Conservation (phyloP, 306 rosid species). For the Vicia faba region DNA sequence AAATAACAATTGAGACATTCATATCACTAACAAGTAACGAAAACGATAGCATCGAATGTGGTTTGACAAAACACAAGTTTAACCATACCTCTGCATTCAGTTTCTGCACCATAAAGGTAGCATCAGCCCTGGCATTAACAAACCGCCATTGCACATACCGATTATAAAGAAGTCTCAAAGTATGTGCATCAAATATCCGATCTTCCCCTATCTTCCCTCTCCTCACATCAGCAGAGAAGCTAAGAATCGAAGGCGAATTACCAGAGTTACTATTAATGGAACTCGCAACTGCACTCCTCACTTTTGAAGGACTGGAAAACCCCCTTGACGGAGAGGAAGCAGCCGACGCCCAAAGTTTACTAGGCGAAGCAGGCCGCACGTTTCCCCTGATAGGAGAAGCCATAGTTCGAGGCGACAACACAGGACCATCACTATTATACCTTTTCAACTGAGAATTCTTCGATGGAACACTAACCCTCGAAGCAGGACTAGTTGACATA, state of each 20-base stretch:
- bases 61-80: slow-evolving; percentile 1
- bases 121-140: slow-evolving; percentile 95
- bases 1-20: background rate
- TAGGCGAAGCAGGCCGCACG: slow-evolving; percentile 80
- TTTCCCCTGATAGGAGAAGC: slow-evolving; percentile 82
- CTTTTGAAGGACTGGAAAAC: slow-evolving; percentile 74
- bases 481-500: slow-evolving; percentile 64
- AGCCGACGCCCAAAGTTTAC: slow-evolving; percentile 76
- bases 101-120: slow-evolving; percentile 83
- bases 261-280: slow-evolving; percentile 55
- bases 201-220: slow-evolving; percentile 97
- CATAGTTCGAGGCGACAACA: slow-evolving; percentile 69
- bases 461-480: slow-evolving; percentile 49
- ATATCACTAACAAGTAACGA: slow-evolving; percentile 24
- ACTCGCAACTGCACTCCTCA: slow-evolving; percentile 64
- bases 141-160: slow-evolving; percentile 94
- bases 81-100: slow-evolving; percentile 83
- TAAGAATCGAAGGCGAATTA: slow-evolving; percentile 80
- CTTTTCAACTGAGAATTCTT: slow-evolving; percentile 68
- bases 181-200: slow-evolving; percentile 87
- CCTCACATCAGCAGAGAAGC: slow-evolving; percentile 87
- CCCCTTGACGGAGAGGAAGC: slow-evolving; percentile 78
- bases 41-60: slow-evolving; percentile 1
- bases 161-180: slow-evolving; percentile 89
- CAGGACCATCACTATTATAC: slow-evolving; percentile 59